Base-by-base conservation (phyloP, 2,329 filamentous ascomycete species). In the Diaporthe longicolla region DNA sequence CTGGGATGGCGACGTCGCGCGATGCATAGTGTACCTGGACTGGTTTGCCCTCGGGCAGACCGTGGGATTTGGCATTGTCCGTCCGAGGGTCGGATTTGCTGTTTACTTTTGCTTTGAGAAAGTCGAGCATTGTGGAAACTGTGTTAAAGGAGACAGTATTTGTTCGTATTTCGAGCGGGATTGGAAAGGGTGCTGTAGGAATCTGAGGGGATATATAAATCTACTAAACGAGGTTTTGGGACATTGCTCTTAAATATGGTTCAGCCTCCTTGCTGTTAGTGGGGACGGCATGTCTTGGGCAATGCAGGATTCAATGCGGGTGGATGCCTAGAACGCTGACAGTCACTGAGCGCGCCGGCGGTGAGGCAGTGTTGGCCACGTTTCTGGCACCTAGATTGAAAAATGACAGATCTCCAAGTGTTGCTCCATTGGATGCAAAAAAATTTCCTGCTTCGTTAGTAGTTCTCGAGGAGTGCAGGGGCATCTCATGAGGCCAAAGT, bases 1-100 rank as follows among this genome's bases (percentile, higher is more conserved):
- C 75, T 0, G 88, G 86, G 48, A 87, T 80, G 32, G 77, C 52
- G 26, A 88, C 80, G 9, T 83, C 80, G 9, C 81, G 80, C 52
- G 82, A 85, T 9, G 75, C 76, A 58, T 82, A 82, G 2, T 71
- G 72, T 10, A 77, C 75, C 21, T 54, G 24, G 57, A 72, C 37
- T 8, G 45, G 52, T 10, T 59, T 4, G 66, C 73, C 73, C 21
- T 76, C 74, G 4, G 72, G 72, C n/a, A 75, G 74, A 4, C 45
- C 57, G 48, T 52, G 61, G 21, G 68, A 55, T 10, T 52, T 73
- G 7, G 74, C 74, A 24, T 72, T 71, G 19, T 45, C 37, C 8
- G 74, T 74, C 43, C 71, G 74, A 52, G 61, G 59, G 68, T 75
- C 74, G 26, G 63, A 52, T 6, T 37, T 45, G 13, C 17, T 19